Percentiles rank a stretch among this genome's conserved stretches.
phyloP scores from a whole-genome alignment of 73 alveolate species.

The Tetrahymena malaccensis region DNA sequence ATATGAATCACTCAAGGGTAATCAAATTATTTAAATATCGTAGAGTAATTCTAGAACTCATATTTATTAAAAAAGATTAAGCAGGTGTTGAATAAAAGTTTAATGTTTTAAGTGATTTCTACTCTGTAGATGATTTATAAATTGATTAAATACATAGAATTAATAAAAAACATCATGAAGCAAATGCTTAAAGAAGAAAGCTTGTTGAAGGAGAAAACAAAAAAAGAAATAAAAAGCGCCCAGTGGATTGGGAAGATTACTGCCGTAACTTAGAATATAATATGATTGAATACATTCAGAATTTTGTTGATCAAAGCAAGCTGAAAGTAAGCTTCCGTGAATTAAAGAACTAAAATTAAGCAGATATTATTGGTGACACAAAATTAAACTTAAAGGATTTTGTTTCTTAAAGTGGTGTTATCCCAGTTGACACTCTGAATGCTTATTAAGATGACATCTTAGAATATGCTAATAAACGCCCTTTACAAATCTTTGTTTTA shows the following conservation, averaged over 20 bases:
- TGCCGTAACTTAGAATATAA: slow-evolving; percentile 1
- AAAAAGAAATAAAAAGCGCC: not conserved
- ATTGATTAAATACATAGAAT: slow-evolving; percentile 22
- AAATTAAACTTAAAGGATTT: slow-evolving; percentile 3
- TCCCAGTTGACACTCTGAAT: slow-evolving; percentile 21
- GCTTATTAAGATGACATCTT: slow-evolving; percentile 52
- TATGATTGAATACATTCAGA: not conserved
- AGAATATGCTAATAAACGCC: slow-evolving; percentile 77
- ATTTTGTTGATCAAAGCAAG: not conserved
- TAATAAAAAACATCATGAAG: slow-evolving; percentile 9
- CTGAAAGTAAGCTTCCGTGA: not conserved
- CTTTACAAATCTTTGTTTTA: slow-evolving; percentile 71
- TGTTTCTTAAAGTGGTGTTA: slow-evolving; percentile 6
- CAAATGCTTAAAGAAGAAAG: slow-evolving; percentile 3
- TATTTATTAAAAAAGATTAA: not conserved
- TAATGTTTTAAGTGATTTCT: slow-evolving; percentile 27
- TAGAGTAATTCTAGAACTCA: not conserved
- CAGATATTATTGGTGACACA: slow-evolving; percentile 1
- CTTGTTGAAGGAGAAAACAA: slow-evolving; percentile 15
- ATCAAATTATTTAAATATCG: not conserved
- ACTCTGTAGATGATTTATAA: slow-evolving; percentile 23
- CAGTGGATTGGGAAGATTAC: slow-evolving; percentile 5
- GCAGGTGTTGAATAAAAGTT: not conserved
- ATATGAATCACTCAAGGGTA: not conserved
- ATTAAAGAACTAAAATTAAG: not conserved